Evolutionary conservation across 2,329 filamentous ascomycete genomes (phyloP).

Genomic region (Alternaria triticimaculans): DNA sequence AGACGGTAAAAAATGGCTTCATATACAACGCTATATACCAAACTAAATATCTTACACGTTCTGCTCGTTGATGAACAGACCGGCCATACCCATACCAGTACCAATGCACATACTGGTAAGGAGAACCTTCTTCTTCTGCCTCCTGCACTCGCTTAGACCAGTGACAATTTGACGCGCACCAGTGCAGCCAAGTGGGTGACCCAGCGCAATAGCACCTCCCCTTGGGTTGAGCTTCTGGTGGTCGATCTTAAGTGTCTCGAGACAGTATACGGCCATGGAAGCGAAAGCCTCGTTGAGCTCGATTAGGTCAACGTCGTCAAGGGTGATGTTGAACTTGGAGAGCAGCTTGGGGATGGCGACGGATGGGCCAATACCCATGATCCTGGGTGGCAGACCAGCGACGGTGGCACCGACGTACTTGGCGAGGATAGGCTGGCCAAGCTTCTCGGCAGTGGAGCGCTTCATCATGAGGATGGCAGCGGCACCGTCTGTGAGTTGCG

Average conservation of each 20-base stretch:
- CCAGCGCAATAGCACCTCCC: slow-evolving; percentile 82
- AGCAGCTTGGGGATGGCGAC: slow-evolving; percentile 81
- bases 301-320: slow-evolving; percentile 85
- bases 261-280: slow-evolving; percentile 95
- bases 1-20: neutral
- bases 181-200: slow-evolving; percentile 81
- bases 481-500: slow-evolving; percentile 92
- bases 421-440: slow-evolving; percentile 88
- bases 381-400: slow-evolving; percentile 85
- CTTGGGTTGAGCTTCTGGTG: slow-evolving; percentile 80
- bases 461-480: slow-evolving; percentile 93
- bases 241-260: slow-evolving; percentile 69
- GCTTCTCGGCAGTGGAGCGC: slow-evolving; percentile 83
- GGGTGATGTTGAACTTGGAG: slow-evolving; percentile 74
- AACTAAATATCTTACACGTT: slow-evolving; percentile 12
- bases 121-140: slow-evolving; percentile 87
- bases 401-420: slow-evolving; percentile 95
- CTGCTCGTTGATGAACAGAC: slow-evolving; percentile 70
- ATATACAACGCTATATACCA: neutral
- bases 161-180: slow-evolving; percentile 86
- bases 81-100: slow-evolving; percentile 71
- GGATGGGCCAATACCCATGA: slow-evolving; percentile 93
- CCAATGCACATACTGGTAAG: slow-evolving; percentile 89
- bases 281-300: slow-evolving; percentile 99
- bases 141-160: slow-evolving; percentile 81